A percentile compares a stretch with the other conserved stretches of the same genome.
These are phyloP conservation scores for Colletotrichum kahawae DNA, from an alignment of 2,329 filamentous ascomycete genomes.

Conservation along the genomic window DNA sequence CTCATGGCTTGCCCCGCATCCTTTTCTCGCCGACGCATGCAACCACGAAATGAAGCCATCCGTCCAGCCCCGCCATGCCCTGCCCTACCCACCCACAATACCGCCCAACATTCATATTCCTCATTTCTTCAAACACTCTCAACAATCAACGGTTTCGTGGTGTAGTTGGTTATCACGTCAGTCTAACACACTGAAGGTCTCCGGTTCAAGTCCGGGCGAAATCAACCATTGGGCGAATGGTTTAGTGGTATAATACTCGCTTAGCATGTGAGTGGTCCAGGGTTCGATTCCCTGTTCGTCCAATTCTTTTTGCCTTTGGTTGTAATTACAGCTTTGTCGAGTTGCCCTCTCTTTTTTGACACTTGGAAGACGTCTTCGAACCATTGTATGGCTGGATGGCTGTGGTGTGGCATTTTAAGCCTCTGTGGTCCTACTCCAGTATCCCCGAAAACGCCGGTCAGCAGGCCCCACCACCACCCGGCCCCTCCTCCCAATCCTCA, in stretches of 20 bases:
- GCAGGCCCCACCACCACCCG: background rate
- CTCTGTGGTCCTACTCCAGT: background rate
- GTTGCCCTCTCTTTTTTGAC: background rate
- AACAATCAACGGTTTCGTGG: slow-evolving; percentile 24
- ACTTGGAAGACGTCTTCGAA: background rate
- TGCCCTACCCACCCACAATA: background rate
- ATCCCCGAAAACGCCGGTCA: background rate
- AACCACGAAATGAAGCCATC: background rate
- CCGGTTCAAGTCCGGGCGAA: slow-evolving; percentile 23
- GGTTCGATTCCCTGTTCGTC: slow-evolving; percentile 23
- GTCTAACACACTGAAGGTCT: slow-evolving; percentile 41
- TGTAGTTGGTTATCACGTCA: slow-evolving; percentile 54
- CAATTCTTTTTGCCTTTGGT: background rate
- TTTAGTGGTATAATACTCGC: slow-evolving; percentile 24
- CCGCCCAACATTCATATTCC: rapidly evolving
- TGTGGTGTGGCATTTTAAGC: background rate
- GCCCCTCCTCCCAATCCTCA: background rate
- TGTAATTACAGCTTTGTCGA: background rate
- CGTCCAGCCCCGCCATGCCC: background rate
- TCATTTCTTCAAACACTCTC: background rate
- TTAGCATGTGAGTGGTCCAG: slow-evolving; percentile 23
- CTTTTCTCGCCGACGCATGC: background rate
- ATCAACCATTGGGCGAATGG: slow-evolving; percentile 15
- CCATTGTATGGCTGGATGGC: rapidly evolving
- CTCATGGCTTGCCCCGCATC: background rate